Percentiles rank a stretch among this genome's conserved stretches.
phyloP scores from a whole-genome alignment of 2,329 filamentous ascomycete genomes.

The Polychaeton citri region DNA sequence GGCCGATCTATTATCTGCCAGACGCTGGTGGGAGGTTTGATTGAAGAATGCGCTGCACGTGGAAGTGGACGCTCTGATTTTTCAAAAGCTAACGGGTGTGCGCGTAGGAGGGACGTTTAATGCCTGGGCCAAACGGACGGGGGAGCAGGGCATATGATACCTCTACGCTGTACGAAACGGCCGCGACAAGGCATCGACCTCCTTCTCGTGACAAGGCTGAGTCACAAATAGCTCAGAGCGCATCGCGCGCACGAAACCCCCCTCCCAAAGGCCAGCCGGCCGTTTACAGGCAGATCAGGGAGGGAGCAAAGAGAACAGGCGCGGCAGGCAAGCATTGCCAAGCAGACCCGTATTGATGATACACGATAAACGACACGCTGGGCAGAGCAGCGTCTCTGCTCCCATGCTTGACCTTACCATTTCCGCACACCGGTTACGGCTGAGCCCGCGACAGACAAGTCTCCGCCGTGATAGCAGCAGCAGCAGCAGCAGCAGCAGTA shows the following conservation, averaged over 20 bases:
- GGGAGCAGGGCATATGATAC: too few species aligned
- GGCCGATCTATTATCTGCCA: too few species aligned
- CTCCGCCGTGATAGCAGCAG: not conserved
- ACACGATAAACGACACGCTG: not conserved
- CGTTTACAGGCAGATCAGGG: not conserved
- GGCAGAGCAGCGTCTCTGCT: not conserved
- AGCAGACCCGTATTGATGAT: not conserved
- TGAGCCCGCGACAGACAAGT: not conserved
- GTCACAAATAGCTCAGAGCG: not conserved
- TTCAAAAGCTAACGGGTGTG: too few species aligned
- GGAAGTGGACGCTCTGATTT: too few species aligned
- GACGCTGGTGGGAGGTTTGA: too few species aligned
- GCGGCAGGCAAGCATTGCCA: not conserved
- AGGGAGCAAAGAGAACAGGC: not conserved
- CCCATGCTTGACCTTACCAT: too few species aligned
- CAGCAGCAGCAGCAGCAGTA: not conserved
- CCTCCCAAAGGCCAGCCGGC: not conserved
- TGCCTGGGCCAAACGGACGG: not conserved
- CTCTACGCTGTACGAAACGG: too few species aligned
- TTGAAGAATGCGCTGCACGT: too few species aligned
- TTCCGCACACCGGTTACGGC: not conserved
- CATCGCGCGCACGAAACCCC: too few species aligned
- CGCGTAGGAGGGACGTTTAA: too few species aligned
- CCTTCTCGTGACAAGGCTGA: not conserved
- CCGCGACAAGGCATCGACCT: too few species aligned